Evolutionary conservation across 2,329 filamentous ascomycete genomes (phyloP), one percentile per base, ranked within the genome.

Genomic region (Colletotrichum falcatum): DNA sequence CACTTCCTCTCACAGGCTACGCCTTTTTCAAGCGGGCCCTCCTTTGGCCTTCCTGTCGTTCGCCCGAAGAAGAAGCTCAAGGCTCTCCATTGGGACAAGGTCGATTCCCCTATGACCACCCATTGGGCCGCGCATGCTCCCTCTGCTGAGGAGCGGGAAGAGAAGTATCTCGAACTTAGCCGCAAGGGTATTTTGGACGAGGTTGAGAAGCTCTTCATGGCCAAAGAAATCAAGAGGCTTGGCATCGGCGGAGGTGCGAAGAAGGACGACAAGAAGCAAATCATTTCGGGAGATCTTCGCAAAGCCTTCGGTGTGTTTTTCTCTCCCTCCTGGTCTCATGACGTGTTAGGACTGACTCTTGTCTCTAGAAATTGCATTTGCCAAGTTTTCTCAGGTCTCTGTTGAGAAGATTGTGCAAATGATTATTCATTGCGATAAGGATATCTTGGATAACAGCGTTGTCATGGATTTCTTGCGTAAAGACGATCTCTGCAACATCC

Each of bases 61-160:
- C 87, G 95, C 75, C 94, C 96, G 28, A 98, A 98, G 89, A 98
- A 97, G 90, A 99, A 98, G 87, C 94, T 99, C 81, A 99, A 99
- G 89, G 95, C 95, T 70, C 87, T 99, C 75, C 96, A 99, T 84
- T 98, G 96, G 95, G 96, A 99, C 83, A 98, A 98, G 85, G 94
- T 99, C 65, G 96, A 99, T 81, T 89, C 93, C 63, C 93, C 94
- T 28, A 90, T 96, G 79, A 92, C 94, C 61, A 98, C 95, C 64
- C 93, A 98, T 76, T 98, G 95, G 95, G 95, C 94, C 42, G 88
- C 90, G 9, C 94, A 97, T 80, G 89, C 93, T 37, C 92, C 94
- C 6, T 97, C 94, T n/a, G 89, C 91, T 5, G 91, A 97, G 79
- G 93, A 92, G 72, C 94, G 95, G 78, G 96, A 99, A 83, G 94